Percentiles rank a stretch among this genome's conserved stretches.
These are phyloP conservation scores for Withania somnifera DNA, from an alignment of 305 asterid genomes.

Conservation along the genomic window DNA sequence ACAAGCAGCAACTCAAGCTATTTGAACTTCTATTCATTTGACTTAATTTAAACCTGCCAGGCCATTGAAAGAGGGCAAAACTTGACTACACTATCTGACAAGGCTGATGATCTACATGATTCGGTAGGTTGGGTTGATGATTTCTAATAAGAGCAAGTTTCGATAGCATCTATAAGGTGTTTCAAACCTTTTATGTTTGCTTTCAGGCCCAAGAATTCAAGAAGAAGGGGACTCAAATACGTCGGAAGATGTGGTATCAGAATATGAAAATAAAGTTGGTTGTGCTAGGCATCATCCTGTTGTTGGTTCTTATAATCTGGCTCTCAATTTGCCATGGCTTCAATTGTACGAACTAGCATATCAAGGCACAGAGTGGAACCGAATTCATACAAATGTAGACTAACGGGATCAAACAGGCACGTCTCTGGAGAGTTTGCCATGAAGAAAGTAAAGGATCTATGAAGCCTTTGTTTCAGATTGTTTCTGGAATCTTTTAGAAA, in stretches of 20 bases:
- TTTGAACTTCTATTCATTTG: neutral
- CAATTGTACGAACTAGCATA: conserved; percentile 47
- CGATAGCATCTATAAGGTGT: neutral
- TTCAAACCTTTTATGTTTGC: neutral
- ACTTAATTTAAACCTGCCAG: conserved; percentile 24
- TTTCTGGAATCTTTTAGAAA: neutral
- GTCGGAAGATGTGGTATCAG: conserved; percentile 90
- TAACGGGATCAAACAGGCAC: neutral
- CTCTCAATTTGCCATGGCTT: conserved; percentile 74
- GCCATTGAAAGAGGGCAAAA: conserved; percentile 71
- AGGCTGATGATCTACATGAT: conserved; percentile 69
- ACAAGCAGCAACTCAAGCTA: neutral
- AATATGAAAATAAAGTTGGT: conserved; percentile 81
- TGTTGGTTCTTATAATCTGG: conserved; percentile 66
- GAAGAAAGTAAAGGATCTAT: neutral
- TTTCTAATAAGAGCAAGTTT: neutral
- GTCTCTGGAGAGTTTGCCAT: neutral
- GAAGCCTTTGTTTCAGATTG: neutral
- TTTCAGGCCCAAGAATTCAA: conserved; percentile 65
- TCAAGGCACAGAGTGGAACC: neutral
- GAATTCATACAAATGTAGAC: neutral
- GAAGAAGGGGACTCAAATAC: conserved; percentile 45
- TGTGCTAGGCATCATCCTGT: conserved; percentile 63
- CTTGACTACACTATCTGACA: conserved; percentile 51
- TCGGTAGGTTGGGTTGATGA: conserved; percentile 37